Evolutionary conservation across 495 filamentous ascomycete species (phyloP), one percentile per base, ranked within the genome.

Genomic region (Neurospora sp.): DNA sequence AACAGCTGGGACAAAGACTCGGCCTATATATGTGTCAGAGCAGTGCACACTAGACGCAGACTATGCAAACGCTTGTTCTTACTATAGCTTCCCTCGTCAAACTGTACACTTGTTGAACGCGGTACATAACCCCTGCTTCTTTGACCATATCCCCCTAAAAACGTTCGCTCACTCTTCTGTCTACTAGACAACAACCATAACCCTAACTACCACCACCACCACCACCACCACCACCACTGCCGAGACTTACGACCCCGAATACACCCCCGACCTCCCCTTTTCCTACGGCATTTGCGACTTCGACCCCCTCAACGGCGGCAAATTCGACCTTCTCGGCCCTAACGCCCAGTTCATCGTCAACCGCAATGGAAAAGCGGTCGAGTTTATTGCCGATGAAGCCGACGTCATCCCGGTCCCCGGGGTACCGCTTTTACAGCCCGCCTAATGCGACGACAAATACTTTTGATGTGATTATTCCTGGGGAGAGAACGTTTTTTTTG

Each of bases 51-150:
- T 39, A 13, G 10, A 69, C 7, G 69, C 70, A 1, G 10, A 69
- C 11, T 78, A 77, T 38, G 39, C 71, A 71, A 77, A 73, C 28
- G 77, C 77, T 43, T 78, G 77, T 71, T 75, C 73, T 21, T 78
- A 75, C 72, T 76, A 43, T 39, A 71, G 74, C 0, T 69, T 75
- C 11, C n/a, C 43, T 4, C 19, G 19, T 21, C n/a, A 48, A 11
- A 69, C 74, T 24, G 34, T 28, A 3, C 0, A n/a, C 3, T 73
- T 71, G 8, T 15, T 34, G 5, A 45, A 71, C n/a, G 36, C 21
- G 62, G 54, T 69, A 45, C 1, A 39, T 37, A 21, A 3, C 0
- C 43, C 9, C 43, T 21, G 3, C 42, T 8, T 48, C 9, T 21
- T 19, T 7, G 17, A 19, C 40, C 40, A 48, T 48, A 21, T 45